A percentile compares a stretch with the other conserved stretches of the same genome.
phyloP scores from a whole-genome alignment of 805 yeast genomes.

The Starmerella lactis-condensi region DNA sequence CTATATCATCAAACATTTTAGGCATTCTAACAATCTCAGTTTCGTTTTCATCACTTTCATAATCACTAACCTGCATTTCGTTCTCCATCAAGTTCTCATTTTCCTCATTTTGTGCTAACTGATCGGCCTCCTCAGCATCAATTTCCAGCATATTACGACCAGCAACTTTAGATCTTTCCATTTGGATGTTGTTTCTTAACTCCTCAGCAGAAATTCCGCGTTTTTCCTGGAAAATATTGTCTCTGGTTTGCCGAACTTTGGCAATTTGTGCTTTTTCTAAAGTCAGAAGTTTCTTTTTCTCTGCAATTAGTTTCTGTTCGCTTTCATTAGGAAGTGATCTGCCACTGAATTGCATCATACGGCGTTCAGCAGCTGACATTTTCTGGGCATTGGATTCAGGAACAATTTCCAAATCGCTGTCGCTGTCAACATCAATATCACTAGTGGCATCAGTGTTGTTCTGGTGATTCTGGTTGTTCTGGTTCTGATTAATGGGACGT shows the following conservation, averaged over 20 bases:
- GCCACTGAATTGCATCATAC: constrained; percentile 9
- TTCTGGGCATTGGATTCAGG: constrained; percentile 11
- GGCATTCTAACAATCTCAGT: constrained; percentile 2
- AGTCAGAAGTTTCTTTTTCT: constrained; percentile 4
- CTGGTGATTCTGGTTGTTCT: background rate
- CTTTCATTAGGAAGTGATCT: constrained; percentile 4
- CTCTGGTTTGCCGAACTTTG: constrained; percentile 4
- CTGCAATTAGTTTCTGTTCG: constrained; percentile 5
- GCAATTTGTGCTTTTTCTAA: constrained; percentile 9
- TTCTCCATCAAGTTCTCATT: no score
- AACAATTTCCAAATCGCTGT: constrained; percentile 15
- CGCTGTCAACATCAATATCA: constrained; percentile 4
- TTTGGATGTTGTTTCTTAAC: no score
- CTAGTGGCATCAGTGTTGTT: no score
- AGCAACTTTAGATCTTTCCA: no score
- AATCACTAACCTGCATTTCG: constrained; percentile 1
- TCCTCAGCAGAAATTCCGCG: no score
- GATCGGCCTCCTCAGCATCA: background rate
- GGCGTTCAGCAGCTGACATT: constrained; percentile 9
- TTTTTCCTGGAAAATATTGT: no score
- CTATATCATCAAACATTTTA: constrained; percentile 5
- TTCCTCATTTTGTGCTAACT: no score
- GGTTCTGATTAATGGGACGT: constrained; percentile 5
- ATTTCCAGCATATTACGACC: constrained; percentile 4
- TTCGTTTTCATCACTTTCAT: background rate